Percentiles rank a stretch among this genome's conserved stretches.
These are phyloP conservation scores for Westerdykella aurantiaca DNA, from an alignment of 2,329 filamentous ascomycete species.

Conservation along the genomic window DNA sequence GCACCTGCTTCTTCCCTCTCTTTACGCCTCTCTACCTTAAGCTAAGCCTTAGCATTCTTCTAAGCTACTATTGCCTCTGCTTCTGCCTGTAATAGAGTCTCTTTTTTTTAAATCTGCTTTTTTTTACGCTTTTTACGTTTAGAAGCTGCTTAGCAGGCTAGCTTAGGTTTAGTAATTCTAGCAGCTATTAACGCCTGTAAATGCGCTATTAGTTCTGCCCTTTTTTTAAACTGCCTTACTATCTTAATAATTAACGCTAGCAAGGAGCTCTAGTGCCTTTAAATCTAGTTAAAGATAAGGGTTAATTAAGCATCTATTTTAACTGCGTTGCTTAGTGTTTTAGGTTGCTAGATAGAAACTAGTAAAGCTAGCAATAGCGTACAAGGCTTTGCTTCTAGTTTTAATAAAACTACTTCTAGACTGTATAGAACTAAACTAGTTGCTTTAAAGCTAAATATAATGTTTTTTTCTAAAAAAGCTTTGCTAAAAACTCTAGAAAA, in stretches of 20 bases:
- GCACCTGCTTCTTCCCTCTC: constrained; percentile 1
- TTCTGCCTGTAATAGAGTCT: constrained; percentile 6
- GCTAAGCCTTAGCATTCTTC: constrained; percentile 1
- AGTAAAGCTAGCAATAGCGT: background rate
- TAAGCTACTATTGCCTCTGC: constrained; percentile 2
- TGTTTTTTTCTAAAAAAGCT: constrained; percentile 1
- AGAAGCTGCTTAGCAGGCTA: constrained; percentile 3
- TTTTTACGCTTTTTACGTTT: constrained; percentile 4
- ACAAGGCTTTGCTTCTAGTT: background rate
- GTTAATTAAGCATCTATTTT: constrained; percentile 2
- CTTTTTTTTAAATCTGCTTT: constrained; percentile 4
- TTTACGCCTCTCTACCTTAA: constrained; percentile 3
- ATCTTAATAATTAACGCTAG: background rate
- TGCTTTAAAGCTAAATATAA: background rate
- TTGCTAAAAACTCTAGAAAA: constrained; percentile 1
- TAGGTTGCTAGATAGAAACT: background rate
- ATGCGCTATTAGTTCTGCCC: constrained; percentile 1
- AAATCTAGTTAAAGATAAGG: background rate
- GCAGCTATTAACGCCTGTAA: background rate
- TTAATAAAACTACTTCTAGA: background rate
- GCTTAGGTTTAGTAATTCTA: background rate
- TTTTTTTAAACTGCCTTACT: background rate
- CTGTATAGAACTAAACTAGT: background rate
- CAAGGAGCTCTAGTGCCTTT: background rate
- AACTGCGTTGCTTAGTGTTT: background rate